A percentile compares a stretch with the other conserved stretches of the same genome.
These are phyloP conservation scores for Eucalyptus tenuipes DNA, from an alignment of 345 rosid genomes.

Conservation along the genomic window DNA sequence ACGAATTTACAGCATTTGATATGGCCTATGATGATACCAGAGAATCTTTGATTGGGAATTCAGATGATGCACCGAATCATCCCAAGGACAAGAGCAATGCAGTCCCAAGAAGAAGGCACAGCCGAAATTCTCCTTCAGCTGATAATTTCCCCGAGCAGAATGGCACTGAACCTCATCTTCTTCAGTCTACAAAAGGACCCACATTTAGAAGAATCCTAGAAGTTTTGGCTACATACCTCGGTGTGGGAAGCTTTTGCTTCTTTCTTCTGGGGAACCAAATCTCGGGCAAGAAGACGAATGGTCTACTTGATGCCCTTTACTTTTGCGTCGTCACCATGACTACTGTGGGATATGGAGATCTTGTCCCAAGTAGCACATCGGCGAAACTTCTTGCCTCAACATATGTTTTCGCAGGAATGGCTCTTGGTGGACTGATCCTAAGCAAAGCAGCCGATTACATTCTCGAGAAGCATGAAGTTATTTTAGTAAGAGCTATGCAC, in stretches of 20 bases:
- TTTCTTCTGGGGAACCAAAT: constrained; percentile 29
- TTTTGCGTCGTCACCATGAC: constrained; percentile 46
- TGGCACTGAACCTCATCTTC: background rate
- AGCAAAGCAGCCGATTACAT: constrained; percentile 46
- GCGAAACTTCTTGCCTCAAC: constrained; percentile 28
- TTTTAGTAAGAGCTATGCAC: constrained; percentile 27
- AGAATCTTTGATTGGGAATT: constrained; percentile 15
- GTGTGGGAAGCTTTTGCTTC: constrained; percentile 26
- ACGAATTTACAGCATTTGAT: background rate
- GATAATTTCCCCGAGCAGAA: background rate
- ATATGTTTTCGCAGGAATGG: constrained; percentile 39
- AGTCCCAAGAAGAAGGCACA: constrained; percentile 14
- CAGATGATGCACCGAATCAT: background rate
- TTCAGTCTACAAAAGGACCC: background rate
- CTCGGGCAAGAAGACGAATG: constrained; percentile 34
- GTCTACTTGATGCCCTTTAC: constrained; percentile 39
- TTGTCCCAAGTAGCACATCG: constrained; percentile 23
- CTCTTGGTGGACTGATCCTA: constrained; percentile 26
- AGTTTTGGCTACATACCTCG: constrained; percentile 13
- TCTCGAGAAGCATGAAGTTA: constrained; percentile 30
- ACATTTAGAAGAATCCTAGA: constrained; percentile 8
- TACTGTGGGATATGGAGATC: constrained; percentile 51
- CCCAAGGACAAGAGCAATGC: background rate
- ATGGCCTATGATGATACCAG: constrained; percentile 23
- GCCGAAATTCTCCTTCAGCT: background rate